Percentiles rank a stretch among this genome's conserved stretches.
Conservation (phyloP, 2,329 filamentous ascomycete species). For the Phyllosticta ampelicida region DNA sequence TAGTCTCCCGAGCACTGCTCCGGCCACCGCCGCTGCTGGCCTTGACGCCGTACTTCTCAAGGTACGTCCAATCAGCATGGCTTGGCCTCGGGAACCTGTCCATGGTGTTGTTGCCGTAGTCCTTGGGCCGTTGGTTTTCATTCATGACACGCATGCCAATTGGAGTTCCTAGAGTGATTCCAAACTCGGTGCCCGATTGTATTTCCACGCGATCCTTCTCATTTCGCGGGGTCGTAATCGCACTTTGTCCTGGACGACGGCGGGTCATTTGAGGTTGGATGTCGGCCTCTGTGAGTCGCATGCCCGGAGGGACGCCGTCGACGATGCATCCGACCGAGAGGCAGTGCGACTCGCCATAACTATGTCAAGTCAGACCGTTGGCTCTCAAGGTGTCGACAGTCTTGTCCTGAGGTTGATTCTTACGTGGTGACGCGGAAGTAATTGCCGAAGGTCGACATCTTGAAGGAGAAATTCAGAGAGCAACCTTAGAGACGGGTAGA, state of each 20-base stretch:
- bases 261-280: slow-evolving; percentile 94
- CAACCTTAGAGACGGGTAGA: not conserved
- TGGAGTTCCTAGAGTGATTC: slow-evolving; percentile 80
- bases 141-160: slow-evolving; percentile 82
- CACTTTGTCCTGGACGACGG: slow-evolving; percentile 76
- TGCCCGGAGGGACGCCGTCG: slow-evolving; percentile 80
- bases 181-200: slow-evolving; percentile 84
- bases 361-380: slow-evolving; percentile 19
- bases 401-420: slow-evolving; percentile 21
- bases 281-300: slow-evolving; percentile 72
- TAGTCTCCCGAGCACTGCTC: slow-evolving; percentile 88
- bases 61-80: slow-evolving; percentile 94
- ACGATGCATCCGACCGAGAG: slow-evolving; percentile 89
- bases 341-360: slow-evolving; percentile 82
- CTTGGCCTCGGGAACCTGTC: slow-evolving; percentile 82
- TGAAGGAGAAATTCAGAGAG: not conserved
- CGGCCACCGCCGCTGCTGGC: slow-evolving; percentile 82
- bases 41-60: slow-evolving; percentile 94
- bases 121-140: slow-evolving; percentile 83
- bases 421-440: slow-evolving; percentile 77
- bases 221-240: slow-evolving; percentile 82
- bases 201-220: slow-evolving; percentile 89
- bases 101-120: slow-evolving; percentile 86
- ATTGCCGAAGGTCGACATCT: slow-evolving; percentile 80
- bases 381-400: not conserved